A percentile compares a stretch with the other conserved stretches of the same genome.
Conservation (phyloP, 345 rosid species). For the Citrus medica region DNA sequence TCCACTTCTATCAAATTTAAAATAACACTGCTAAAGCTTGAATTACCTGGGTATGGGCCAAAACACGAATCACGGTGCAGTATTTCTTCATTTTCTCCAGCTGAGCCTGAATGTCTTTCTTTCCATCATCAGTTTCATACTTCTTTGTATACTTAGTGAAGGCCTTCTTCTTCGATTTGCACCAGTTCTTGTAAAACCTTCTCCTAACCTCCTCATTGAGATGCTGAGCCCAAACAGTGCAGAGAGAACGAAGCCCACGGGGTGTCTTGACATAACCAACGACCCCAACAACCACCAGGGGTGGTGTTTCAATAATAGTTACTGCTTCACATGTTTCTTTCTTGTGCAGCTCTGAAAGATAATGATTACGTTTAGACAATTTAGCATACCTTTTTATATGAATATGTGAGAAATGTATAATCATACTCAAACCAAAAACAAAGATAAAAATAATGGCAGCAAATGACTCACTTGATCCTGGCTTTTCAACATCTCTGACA, state of each 20-base stretch:
- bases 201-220: slow-evolving; percentile 78
- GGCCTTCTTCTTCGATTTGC: slow-evolving; percentile 89
- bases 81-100: slow-evolving; percentile 89
- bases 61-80: slow-evolving; percentile 70
- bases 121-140: slow-evolving; percentile 70
- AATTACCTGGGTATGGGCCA: slow-evolving; percentile 80
- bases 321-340: slow-evolving; percentile 94
- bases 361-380: neutral
- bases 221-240: slow-evolving; percentile 94
- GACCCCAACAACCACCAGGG: slow-evolving; percentile 83
- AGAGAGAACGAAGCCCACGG: slow-evolving; percentile 67
- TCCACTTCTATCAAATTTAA: neutral
- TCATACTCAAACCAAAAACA: neutral
- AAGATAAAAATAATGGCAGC: neutral
- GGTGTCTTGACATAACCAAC: slow-evolving; percentile 91
- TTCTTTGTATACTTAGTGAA: slow-evolving; percentile 67
- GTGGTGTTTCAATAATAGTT: slow-evolving; percentile 85
- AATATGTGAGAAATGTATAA: too few relatives aligned
- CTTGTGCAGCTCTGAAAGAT: slow-evolving; percentile 76
- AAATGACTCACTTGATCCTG: slow-evolving; percentile 68
- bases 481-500: slow-evolving; percentile 92
- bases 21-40: too few relatives aligned
- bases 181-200: slow-evolving; percentile 90
- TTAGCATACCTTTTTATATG: neutral
- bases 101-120: slow-evolving; percentile 53